These are phyloP conservation scores for Arthrobotrys sinensis DNA, from an alignment of 2,329 filamentous ascomycete genomes.

Conservation along the genomic window DNA sequence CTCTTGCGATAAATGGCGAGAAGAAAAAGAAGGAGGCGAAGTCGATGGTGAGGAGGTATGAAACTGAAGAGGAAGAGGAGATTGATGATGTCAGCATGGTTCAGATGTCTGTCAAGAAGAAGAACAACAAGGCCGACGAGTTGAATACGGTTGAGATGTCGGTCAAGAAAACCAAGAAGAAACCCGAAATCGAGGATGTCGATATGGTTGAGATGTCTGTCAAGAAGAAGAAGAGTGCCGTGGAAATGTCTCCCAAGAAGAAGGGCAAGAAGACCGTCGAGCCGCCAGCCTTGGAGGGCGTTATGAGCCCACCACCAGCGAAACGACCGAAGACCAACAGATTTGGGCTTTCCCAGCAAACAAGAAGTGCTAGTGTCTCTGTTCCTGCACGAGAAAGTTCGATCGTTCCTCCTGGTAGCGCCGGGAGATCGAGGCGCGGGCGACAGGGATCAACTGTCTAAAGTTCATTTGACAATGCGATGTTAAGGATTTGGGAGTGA, in stretches of 20 bases:
- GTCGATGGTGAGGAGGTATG: conserved; percentile 16
- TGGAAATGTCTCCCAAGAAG: not conserved
- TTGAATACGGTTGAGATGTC: not conserved
- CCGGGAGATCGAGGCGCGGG: conserved; percentile 31
- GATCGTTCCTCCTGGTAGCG: conserved; percentile 36
- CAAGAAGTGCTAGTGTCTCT: conserved; percentile 43
- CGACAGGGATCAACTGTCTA: conserved; percentile 18
- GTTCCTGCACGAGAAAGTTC: conserved; percentile 41
- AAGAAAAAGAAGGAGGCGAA: conserved; percentile 35
- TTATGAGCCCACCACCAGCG: conserved; percentile 44
- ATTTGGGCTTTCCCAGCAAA: conserved; percentile 38
- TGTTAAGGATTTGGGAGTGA: no score
- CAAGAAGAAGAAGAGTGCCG: not conserved
- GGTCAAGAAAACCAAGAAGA: not conserved
- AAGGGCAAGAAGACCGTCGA: not conserved
- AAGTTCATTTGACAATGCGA: not conserved
- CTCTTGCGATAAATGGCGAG: conserved; percentile 16
- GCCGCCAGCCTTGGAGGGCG: conserved; percentile 19
- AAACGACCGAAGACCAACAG: conserved; percentile 39
- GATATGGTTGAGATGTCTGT: conserved; percentile 29
- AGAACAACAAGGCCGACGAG: conserved; percentile 7
- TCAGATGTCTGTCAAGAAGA: conserved; percentile 21
- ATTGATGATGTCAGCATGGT: conserved; percentile 55
- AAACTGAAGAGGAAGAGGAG: conserved; percentile 31
- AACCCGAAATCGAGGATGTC: conserved; percentile 37